A percentile compares a stretch with the other conserved stretches of the same genome.
Conservation (phyloP, 1,284 basidiomycete species). For the Sutorius eximius region DNA sequence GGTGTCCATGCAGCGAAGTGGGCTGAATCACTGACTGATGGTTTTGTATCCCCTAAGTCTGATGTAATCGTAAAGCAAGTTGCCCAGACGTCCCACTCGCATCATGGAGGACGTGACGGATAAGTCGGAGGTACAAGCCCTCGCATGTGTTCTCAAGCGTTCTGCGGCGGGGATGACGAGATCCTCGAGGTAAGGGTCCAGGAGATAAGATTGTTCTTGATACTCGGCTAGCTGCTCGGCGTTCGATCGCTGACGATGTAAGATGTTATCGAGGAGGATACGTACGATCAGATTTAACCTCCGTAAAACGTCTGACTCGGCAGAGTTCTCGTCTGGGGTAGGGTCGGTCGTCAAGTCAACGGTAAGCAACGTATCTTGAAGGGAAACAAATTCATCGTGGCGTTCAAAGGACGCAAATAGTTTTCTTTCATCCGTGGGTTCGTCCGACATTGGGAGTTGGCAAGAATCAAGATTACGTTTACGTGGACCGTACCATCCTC, state of each 20-base stretch:
- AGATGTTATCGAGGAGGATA: slow-evolving; percentile 10
- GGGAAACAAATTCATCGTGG: slow-evolving; percentile 54
- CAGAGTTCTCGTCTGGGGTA: slow-evolving; percentile 47
- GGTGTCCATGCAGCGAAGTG: neutral
- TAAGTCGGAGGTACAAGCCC: slow-evolving; percentile 40
- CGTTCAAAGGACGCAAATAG: slow-evolving; percentile 61
- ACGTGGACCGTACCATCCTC: neutral
- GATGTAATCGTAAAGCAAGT: slow-evolving; percentile 79
- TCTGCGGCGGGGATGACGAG: slow-evolving; percentile 80
- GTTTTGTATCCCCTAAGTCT: slow-evolving; percentile 93
- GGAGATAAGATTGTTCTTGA: slow-evolving; percentile 90
- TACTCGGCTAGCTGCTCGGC: slow-evolving; percentile 77
- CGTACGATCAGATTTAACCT: slow-evolving; percentile 39
- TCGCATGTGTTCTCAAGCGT: slow-evolving; percentile 61
- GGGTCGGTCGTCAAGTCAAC: slow-evolving; percentile 49
- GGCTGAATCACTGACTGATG: slow-evolving; percentile 64
- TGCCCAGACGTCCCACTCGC: slow-evolving; percentile 57
- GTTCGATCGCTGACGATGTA: slow-evolving; percentile 1
- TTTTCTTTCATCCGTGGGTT: slow-evolving; percentile 41
- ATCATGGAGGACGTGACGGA: slow-evolving; percentile 36
- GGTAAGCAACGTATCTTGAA: slow-evolving; percentile 54
- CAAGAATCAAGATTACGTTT: neutral
- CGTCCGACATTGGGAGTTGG: slow-evolving; percentile 34
- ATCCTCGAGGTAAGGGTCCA: slow-evolving; percentile 92
- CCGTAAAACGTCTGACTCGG: slow-evolving; percentile 43